A percentile compares a stretch with the other conserved stretches of the same genome.
phyloP scores from a whole-genome alignment of 1,139 yeast genomes.

The Lodderomyces theae region DNA sequence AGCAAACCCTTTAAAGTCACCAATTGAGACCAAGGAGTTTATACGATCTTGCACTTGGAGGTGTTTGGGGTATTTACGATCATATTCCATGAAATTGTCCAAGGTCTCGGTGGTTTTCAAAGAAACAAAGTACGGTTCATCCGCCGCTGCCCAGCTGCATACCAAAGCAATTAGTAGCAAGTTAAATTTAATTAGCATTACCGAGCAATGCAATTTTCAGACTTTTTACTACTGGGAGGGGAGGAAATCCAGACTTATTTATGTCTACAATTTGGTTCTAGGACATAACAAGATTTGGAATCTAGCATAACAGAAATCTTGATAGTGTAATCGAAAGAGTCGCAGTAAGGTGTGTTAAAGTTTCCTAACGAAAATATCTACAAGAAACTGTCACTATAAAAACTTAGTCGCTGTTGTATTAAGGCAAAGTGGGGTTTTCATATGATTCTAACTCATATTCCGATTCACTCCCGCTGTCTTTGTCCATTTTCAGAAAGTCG shows the following conservation, averaged over 20 bases:
- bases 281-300: slow-evolving; percentile 4
- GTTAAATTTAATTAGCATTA: neutral
- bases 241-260: neutral
- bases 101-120: slow-evolving; percentile 29
- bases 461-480: slow-evolving; percentile 15
- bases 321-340: neutral
- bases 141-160: neutral
- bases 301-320: slow-evolving; percentile 2
- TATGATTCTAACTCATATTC: slow-evolving; percentile 1
- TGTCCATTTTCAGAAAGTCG: slow-evolving; percentile 14
- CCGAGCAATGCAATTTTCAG: neutral
- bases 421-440: neutral
- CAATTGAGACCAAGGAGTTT: slow-evolving; percentile 50
- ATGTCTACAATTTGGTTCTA: neutral
- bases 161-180: slow-evolving; percentile 1
- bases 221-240: too few species aligned
- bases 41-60: slow-evolving; percentile 44
- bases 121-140: slow-evolving; percentile 24
- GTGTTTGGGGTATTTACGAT: slow-evolving; percentile 29
- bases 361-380: neutral
- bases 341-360: neutral
- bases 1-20: slow-evolving; percentile 61
- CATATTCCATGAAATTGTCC: slow-evolving; percentile 40
- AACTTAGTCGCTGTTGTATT: too few species aligned
- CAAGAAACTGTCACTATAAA: too few species aligned